Evolutionary conservation across 2,329 filamentous ascomycete species (phyloP).

Genomic region (Colletotrichum chrysophilum): DNA sequence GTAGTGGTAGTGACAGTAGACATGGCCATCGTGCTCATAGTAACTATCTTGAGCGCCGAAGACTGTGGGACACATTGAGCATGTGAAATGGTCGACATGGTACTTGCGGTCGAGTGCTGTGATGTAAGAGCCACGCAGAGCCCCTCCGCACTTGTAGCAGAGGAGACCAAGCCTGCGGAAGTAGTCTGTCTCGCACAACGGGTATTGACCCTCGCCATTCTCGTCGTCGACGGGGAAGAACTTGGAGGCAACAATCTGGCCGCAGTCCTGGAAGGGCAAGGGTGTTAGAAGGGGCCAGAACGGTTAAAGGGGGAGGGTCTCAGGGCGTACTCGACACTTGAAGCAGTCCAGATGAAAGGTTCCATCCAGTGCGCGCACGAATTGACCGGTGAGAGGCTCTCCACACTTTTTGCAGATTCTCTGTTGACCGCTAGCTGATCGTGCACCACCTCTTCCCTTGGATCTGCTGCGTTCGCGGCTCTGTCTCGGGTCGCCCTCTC

Average conservation of each 20-base stretch:
- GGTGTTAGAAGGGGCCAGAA: constrained; percentile 9
- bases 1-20: constrained; percentile 99
- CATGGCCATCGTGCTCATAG: constrained; percentile 95
- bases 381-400: constrained; percentile 89
- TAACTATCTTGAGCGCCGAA: constrained; percentile 98
- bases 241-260: constrained; percentile 95
- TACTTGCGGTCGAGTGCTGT: constrained; percentile 98
- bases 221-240: constrained; percentile 98
- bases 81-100: constrained; percentile 98
- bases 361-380: constrained; percentile 89
- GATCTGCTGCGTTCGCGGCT: constrained; percentile 65
- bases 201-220: constrained; percentile 84
- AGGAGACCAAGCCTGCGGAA: constrained; percentile 90
- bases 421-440: constrained; percentile 63
- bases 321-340: constrained; percentile 77
- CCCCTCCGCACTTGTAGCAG: constrained; percentile 90
- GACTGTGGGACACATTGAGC: constrained; percentile 95
- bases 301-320: not conserved
- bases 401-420: constrained; percentile 87
- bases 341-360: constrained; percentile 99
- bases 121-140: constrained; percentile 95
- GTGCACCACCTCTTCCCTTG: constrained; percentile 52
- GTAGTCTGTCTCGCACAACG: constrained; percentile 97
- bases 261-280: constrained; percentile 75
- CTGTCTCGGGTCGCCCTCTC: constrained; percentile 51